Evolutionary conservation across 2,329 filamentous ascomycete genomes (phyloP), one percentile per base, ranked within the genome.

Genomic region (Aspergillus calidoustus): DNA sequence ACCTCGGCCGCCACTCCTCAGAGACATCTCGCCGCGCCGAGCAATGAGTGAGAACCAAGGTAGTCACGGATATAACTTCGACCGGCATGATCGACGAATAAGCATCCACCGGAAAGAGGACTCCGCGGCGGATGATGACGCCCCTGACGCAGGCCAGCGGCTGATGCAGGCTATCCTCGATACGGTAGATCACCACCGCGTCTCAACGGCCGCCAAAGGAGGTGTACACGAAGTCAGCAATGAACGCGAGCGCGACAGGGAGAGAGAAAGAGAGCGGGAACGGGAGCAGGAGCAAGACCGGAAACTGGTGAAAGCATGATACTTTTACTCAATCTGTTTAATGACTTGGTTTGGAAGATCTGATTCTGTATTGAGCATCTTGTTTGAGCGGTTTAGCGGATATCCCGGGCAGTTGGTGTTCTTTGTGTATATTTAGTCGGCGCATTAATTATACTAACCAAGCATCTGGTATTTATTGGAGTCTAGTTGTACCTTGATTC

Each of bases 131-230:
- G 73, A 77, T 19, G 74, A 76, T 23, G 75, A 77, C 34, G 77
- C 74, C 31, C 74, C 74, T 2, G 78, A 78, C 61, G 74, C 75
- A 30, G 78, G 76, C 57, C 74, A 77, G 58, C 70, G 76, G 2
- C 64, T 80, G 41, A 77, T 78, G 68, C 77, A 79, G 62, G 78
- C 78, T 22, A 80, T 80, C 43, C 66, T 77, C 59, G 78, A 80
- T 57, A 80, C 78, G 2, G 74, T 79, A 9, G 76, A 76, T 59
- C 76, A 78, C 54, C 77, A 76, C 52, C 72, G 75, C 9, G 73
- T 73, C 28, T 72, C 75, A 7, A 73, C 75, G 5, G 73, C 72
- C 4, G 73, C 71, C 19, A 72, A 74, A 57, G 70, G 72, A 43
- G 68, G 54, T 22, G 66, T 62, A 4, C 66, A 68, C 28, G 72